Evolutionary conservation across 176 grass and related monocot genomes (phyloP).

Genomic region (Aegilops umbellulata): DNA sequence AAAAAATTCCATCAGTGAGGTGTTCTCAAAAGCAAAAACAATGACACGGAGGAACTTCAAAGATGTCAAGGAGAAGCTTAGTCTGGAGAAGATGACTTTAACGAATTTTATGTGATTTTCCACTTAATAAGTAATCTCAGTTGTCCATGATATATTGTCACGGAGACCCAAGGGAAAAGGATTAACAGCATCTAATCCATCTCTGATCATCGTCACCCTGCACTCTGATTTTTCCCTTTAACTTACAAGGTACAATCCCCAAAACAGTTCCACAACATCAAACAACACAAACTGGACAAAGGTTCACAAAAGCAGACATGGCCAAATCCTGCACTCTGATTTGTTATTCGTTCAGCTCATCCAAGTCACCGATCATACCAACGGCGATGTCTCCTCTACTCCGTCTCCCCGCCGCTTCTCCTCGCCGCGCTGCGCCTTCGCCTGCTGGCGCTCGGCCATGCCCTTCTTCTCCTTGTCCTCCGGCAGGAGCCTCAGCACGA

Average conservation of each 20-base stretch:
- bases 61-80: too few species aligned
- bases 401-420: constrained; percentile 16
- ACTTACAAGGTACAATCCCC: background rate
- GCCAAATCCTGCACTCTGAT: background rate
- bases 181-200: background rate
- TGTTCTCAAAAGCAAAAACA: too few species aligned
- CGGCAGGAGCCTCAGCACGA: constrained; percentile 74
- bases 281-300: background rate
- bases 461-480: constrained; percentile 50
- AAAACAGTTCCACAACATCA: background rate
- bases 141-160: too few species aligned
- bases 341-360: background rate
- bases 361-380: constrained; percentile 37
- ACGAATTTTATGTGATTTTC: too few species aligned
- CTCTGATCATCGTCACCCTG: background rate
- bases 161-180: background rate
- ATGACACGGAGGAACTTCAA: too few species aligned
- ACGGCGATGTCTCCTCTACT: constrained; percentile 32
- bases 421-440: constrained; percentile 1
- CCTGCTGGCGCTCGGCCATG: background rate
- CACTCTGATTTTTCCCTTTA: background rate
- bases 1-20: too few species aligned
- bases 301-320: background rate
- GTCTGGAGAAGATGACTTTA: too few species aligned
- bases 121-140: too few species aligned